phyloP scores from a whole-genome alignment of 208 protist species.

The Leishmania aethiopica region DNA sequence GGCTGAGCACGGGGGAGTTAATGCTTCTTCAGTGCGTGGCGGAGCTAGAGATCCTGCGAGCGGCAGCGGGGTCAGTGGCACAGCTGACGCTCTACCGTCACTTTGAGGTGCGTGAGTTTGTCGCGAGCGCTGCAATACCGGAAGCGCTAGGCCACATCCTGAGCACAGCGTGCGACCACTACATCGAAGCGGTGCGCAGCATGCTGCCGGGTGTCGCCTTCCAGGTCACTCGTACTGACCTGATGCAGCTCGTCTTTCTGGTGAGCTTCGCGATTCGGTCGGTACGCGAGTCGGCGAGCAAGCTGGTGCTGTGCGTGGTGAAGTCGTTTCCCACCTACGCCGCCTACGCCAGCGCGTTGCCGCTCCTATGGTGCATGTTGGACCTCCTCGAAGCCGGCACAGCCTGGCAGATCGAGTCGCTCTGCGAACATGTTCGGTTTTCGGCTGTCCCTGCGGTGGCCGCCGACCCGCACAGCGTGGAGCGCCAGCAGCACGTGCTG shows the following conservation, averaged over 20 bases:
- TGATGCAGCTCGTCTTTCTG: constrained; percentile 72
- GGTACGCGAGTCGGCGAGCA: constrained; percentile 59
- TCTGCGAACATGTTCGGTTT: constrained; percentile 63
- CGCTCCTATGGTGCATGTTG: constrained; percentile 76
- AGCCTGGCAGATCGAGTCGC: constrained; percentile 49
- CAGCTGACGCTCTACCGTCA: constrained; percentile 78
- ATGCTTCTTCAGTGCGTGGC: constrained; percentile 67
- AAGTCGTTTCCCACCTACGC: constrained; percentile 58
- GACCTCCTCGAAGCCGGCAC: constrained; percentile 63
- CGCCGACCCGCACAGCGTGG: constrained; percentile 49
- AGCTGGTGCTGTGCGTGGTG: constrained; percentile 58
- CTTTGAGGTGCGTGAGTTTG: constrained; percentile 85
- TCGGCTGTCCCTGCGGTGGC: constrained; percentile 49
- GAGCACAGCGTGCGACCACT: constrained; percentile 48
- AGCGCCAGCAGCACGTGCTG: constrained; percentile 51
- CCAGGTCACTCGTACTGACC: constrained; percentile 53
- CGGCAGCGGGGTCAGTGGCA: constrained; percentile 67
- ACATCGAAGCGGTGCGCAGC: constrained; percentile 42
- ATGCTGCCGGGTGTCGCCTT: constrained; percentile 53
- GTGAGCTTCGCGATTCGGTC: constrained; percentile 71
- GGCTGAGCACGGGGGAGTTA: constrained; percentile 62
- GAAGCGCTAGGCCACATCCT: constrained; percentile 44
- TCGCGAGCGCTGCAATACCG: constrained; percentile 64
- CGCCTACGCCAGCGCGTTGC: constrained; percentile 55
- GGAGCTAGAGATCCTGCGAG: constrained; percentile 78